These are phyloP conservation scores for Tuber magnatum DNA, from an alignment of 495 filamentous ascomycete species.

Conservation along the genomic window DNA sequence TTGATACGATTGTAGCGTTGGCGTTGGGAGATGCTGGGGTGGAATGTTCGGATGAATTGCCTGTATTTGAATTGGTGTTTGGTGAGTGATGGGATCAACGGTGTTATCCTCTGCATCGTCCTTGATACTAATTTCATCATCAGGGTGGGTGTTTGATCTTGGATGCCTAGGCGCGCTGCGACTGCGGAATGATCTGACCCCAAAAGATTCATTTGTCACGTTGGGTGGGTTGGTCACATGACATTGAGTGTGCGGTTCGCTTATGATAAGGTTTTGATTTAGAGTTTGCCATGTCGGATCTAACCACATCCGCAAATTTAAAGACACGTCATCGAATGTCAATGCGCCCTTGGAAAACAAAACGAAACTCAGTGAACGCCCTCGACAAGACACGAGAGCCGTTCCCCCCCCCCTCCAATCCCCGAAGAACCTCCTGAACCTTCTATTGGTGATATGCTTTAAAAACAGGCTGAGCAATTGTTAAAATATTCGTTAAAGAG, in stretches of 20 bases:
- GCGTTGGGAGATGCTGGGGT: not conserved
- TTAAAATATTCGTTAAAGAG: not conserved
- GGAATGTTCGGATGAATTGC: not conserved
- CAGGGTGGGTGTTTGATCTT: not conserved
- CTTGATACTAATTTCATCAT: not conserved
- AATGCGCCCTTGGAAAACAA: not conserved
- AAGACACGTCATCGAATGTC: constrained; percentile 1
- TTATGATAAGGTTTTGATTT: not conserved
- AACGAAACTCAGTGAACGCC: not conserved
- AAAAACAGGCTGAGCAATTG: not conserved
- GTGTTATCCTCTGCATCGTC: not conserved
- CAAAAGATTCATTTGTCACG: not conserved
- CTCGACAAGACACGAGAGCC: not conserved
- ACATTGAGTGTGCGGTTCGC: not conserved
- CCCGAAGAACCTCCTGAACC: not conserved
- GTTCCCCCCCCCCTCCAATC: not conserved
- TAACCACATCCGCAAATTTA: constrained; percentile 2
- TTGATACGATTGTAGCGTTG: not conserved
- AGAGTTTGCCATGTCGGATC: constrained; percentile 3
- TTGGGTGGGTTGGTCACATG: not conserved
- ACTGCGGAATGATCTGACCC: not conserved
- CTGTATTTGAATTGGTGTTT: not conserved
- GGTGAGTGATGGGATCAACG: not conserved
- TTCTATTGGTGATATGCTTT: not conserved
- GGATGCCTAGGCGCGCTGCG: not conserved